A percentile compares a stretch with the other conserved stretches of the same genome.
phyloP scores from a whole-genome alignment of 208 protist species.

The Leishmania aethiopica region DNA sequence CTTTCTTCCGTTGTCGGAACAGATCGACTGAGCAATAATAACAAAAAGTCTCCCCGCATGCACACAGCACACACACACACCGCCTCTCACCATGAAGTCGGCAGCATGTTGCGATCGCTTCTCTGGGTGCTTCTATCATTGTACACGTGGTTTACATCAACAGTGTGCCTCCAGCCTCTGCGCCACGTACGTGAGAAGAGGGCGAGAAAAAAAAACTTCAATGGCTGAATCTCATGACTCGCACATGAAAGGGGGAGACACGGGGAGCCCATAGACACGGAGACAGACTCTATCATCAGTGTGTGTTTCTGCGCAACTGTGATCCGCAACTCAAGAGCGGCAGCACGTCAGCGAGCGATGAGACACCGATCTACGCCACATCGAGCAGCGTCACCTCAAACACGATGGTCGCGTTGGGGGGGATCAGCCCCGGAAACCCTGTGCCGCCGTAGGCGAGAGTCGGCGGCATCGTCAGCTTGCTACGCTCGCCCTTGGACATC shows the following conservation, averaged over 20 bases:
- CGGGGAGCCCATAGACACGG: background rate
- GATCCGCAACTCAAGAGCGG: background rate
- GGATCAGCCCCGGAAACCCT: slow-evolving; percentile 91
- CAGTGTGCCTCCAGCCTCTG: background rate
- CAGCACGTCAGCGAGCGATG: background rate
- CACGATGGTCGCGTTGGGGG: slow-evolving; percentile 85
- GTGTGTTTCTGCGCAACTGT: background rate
- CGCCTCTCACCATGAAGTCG: background rate
- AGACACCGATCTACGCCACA: slow-evolving; percentile 47
- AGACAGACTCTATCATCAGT: background rate
- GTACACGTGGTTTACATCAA: slow-evolving; percentile 9
- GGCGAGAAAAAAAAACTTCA: background rate
- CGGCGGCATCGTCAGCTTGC: slow-evolving; percentile 91
- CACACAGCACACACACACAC: background rate
- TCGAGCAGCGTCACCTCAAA: slow-evolving; percentile 94
- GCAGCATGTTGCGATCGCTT: background rate
- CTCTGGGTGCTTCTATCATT: background rate
- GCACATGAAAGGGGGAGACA: background rate
- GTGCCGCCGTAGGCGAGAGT: slow-evolving; percentile 87
- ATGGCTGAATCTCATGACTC: background rate
- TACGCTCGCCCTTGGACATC: slow-evolving; percentile 94
- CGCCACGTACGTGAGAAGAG: background rate
- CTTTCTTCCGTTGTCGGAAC: background rate
- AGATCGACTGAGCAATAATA: background rate
- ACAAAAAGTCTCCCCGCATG: background rate